A percentile compares a stretch with the other conserved stretches of the same genome.
These are phyloP conservation scores for Penicillium sp. DNA, from an alignment of 2,329 filamentous ascomycete species.

Conservation along the genomic window DNA sequence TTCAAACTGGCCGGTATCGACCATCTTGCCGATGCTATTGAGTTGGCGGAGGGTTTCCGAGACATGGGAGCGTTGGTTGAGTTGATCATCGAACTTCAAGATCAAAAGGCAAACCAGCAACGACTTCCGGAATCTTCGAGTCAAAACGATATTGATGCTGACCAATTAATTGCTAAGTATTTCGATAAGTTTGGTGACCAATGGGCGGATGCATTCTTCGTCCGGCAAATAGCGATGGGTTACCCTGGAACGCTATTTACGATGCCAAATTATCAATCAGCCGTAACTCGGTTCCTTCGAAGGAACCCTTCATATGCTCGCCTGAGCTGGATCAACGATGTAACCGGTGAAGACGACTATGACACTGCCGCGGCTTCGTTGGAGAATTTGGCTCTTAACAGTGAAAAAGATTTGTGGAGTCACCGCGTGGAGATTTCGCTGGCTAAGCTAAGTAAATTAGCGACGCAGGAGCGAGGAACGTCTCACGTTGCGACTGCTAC, in stretches of 20 bases:
- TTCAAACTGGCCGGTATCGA: constrained; percentile 52
- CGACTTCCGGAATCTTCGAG: constrained; percentile 15
- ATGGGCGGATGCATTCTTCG: constrained; percentile 71
- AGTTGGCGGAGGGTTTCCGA: constrained; percentile 60
- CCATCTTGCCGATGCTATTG: constrained; percentile 57
- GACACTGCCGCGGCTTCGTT: constrained; percentile 70
- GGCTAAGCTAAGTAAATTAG: constrained; percentile 76
- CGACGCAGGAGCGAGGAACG: constrained; percentile 50
- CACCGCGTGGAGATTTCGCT: constrained; percentile 91
- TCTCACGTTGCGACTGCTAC: constrained; percentile 29
- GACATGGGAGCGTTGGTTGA: constrained; percentile 64
- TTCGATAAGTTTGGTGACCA: constrained; percentile 52
- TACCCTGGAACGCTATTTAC: constrained; percentile 67
- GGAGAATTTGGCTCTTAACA: constrained; percentile 64
- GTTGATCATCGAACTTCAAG: constrained; percentile 44
- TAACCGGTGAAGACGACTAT: constrained; percentile 73
- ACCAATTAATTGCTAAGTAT: constrained; percentile 45
- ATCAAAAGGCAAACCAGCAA: constrained; percentile 33
- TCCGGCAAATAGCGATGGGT: constrained; percentile 68
- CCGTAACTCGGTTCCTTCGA: constrained; percentile 75
- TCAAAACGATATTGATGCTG: constrained; percentile 34
- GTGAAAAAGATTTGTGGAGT: constrained; percentile 81
- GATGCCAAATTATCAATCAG: constrained; percentile 67
- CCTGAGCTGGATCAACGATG: constrained; percentile 92
- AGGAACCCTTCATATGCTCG: constrained; percentile 69